phyloP scores from a whole-genome alignment of 257 asterid species.

The Anisodus acutangulus region DNA sequence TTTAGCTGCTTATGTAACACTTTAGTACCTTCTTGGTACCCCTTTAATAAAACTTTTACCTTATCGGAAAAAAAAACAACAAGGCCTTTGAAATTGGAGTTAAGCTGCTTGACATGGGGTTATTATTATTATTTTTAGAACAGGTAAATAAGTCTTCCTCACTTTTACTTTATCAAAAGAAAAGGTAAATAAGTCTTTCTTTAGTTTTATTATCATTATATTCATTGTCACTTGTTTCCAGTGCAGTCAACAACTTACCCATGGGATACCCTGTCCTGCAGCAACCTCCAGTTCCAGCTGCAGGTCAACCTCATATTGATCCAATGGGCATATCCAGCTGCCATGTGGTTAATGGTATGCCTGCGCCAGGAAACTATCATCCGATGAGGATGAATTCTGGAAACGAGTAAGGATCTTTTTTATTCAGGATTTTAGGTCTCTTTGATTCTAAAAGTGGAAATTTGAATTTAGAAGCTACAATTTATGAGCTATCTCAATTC shows the following conservation, averaged over 20 bases:
- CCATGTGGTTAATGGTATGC: slow-evolving; percentile 89
- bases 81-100: not conserved
- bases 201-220: slow-evolving; percentile 30
- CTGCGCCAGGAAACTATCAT: slow-evolving; percentile 79
- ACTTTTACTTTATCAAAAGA: no score
- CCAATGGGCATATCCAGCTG: slow-evolving; percentile 70
- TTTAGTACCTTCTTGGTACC: no score
- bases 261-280: slow-evolving; percentile 92
- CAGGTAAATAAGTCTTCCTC: no score
- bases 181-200: not conserved
- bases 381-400: slow-evolving; percentile 90
- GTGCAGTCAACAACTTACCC: slow-evolving; percentile 94
- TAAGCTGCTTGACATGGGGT: not conserved
- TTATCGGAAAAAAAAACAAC: no score
- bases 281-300: slow-evolving; percentile 65
- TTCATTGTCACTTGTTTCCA: slow-evolving; percentile 56
- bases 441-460: not conserved
- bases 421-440: not conserved
- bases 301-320: slow-evolving; percentile 89
- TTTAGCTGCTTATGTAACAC: no score
- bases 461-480: not conserved
- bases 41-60: no score
- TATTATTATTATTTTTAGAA: not conserved
- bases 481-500: not conserved
- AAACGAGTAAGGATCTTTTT: slow-evolving; percentile 65